phyloP scores from a whole-genome alignment of 306 rosid genomes.

The Nissolia schottii region DNA sequence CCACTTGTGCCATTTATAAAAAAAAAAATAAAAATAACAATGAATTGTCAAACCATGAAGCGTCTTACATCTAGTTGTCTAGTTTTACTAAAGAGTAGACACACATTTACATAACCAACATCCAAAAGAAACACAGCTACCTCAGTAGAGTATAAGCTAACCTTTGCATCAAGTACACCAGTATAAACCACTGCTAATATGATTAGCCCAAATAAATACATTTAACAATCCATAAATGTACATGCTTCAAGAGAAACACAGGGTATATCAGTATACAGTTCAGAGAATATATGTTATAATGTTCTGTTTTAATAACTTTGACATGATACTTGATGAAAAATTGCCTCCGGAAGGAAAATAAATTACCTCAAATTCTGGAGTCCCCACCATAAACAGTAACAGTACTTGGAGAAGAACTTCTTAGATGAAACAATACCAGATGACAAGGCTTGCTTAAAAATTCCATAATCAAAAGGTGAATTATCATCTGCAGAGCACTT shows the following conservation, averaged over 20 bases:
- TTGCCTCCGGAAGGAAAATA: background rate
- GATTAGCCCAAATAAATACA: background rate
- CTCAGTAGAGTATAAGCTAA: background rate
- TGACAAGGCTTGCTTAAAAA: constrained; percentile 56
- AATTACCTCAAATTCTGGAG: constrained; percentile 80
- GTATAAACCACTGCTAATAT: background rate
- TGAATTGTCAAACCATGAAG: background rate
- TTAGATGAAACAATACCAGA: constrained; percentile 53
- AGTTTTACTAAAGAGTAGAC: too few relatives aligned
- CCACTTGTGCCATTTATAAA: background rate
- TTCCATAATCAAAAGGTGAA: constrained; percentile 62
- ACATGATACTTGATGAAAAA: background rate
- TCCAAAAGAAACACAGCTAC: background rate
- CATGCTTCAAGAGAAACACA: background rate
- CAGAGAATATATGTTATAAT: background rate
- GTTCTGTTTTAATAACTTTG: background rate
- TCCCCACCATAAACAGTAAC: constrained; percentile 97
- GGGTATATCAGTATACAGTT: background rate
- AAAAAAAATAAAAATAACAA: background rate
- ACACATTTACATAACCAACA: background rate
- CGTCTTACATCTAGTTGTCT: background rate
- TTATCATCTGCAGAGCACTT: constrained; percentile 31
- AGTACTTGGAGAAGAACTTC: constrained; percentile 60
- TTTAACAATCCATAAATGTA: background rate
- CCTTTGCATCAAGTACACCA: background rate